Evolutionary conservation across 495 filamentous ascomycete species (phyloP).

Genomic region (Aspergillus bridgeri): DNA sequence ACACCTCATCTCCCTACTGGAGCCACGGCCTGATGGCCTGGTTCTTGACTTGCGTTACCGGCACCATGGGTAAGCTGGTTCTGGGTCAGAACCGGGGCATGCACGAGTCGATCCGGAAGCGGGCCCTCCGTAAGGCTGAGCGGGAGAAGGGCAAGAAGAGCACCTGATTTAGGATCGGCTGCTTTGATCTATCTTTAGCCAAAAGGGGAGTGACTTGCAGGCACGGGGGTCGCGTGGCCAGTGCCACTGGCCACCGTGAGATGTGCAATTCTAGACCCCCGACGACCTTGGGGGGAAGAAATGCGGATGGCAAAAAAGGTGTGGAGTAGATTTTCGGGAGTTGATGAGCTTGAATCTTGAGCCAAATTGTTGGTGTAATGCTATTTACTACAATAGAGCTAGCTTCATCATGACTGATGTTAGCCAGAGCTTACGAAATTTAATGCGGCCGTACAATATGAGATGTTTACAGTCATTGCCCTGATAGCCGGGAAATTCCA

Average conservation of each 20-base stretch:
- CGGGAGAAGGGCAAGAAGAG: constrained; percentile 60
- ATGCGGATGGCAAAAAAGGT: not conserved
- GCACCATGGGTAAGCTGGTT: constrained; percentile 58
- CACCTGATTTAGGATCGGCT: constrained; percentile 20
- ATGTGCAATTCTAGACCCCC: not conserved
- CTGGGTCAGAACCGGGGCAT: constrained; percentile 69
- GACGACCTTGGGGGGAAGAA: not conserved
- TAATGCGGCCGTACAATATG: not conserved
- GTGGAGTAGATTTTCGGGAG: not conserved
- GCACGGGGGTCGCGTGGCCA: not conserved
- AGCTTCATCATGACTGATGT: not conserved
- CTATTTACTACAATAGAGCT: not conserved
- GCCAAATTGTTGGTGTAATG: not conserved
- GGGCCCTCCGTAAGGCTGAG: constrained; percentile 85
- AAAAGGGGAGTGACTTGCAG: not conserved
- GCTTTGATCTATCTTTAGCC: not conserved
- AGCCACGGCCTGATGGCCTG: constrained; percentile 87
- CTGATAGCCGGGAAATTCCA: no score
- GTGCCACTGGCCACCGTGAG: not conserved
- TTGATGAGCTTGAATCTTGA: not conserved
- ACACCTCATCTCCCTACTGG: constrained; percentile 90
- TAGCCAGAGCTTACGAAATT: not conserved
- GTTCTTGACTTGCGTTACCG: constrained; percentile 68
- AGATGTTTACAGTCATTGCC: not conserved
- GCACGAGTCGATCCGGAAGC: constrained; percentile 81